Evolutionary conservation across 2,329 filamentous ascomycete genomes (phyloP), one percentile per base, ranked within the genome.

Genomic region (Ploettnerulaceae sp.): DNA sequence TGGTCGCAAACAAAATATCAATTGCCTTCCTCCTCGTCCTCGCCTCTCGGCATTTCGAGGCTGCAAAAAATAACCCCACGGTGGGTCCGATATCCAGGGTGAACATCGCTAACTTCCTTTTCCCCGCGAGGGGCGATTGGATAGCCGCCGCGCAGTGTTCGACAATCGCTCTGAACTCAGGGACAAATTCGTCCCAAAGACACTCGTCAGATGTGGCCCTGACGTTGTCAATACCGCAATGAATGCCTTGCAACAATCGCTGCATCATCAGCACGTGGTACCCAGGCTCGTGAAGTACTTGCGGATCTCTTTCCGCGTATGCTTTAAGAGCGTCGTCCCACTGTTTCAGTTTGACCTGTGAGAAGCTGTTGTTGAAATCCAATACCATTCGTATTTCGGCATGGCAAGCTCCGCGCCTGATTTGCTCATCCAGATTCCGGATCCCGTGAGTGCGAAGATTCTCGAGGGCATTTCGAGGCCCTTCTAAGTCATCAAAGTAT

Each of bases 51-150:
- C 44, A 50, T 5, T 48, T 41, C 11, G 14, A 34, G 7, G 24
- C 33, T 1, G 44, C 26, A 4, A 45, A 15, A 20, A 39, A 46
- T 6, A 52, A 5, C 3, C 33, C 38, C 1, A 33, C 28, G 7
- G 44, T 29, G n/a, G 47, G 47, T 17, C 46, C 43, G 2, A 48
- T 31, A 15, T 52, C 43, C 17, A 49, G 41, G 9, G 39, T n/a
- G 15, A 47, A 52, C 2, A 38, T 35, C 2, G 31, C 22, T n/a
- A 22, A 7, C 2, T 14, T 29, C 8, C 24, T 24, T 7, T 29
- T 12, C 7, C 25, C 20, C 8, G 38, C 17, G 12, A n/a, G n/a
- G n/a, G n/a, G n/a, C n/a, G 37, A 26, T 9, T 44, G 42, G 21
- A 41, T 31, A 4, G 39, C 21, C n/a, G 36, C 32, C 9, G 39